Conservation (phyloP, 495 filamentous ascomycete species). For the Thozetella sp. region DNA sequence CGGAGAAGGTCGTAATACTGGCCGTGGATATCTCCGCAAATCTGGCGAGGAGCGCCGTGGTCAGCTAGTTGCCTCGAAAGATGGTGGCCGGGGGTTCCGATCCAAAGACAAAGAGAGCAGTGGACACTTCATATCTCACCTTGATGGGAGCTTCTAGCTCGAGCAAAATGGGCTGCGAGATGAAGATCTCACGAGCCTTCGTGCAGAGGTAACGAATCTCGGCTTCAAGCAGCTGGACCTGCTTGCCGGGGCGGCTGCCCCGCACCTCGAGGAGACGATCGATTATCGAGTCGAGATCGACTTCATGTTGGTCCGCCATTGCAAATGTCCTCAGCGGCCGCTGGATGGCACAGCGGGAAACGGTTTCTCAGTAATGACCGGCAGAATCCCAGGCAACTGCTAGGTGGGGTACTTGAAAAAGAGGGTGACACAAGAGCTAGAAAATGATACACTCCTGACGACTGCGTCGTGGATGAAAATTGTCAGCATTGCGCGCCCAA, state of each 20-base stretch:
- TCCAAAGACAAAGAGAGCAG: slow-evolving; percentile 1
- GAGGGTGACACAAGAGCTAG: slow-evolving; percentile 13
- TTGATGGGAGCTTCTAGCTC: slow-evolving; percentile 99
- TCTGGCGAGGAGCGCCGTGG: slow-evolving; percentile 52
- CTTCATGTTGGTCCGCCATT: slow-evolving; percentile 97
- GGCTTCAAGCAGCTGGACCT: slow-evolving; percentile 94
- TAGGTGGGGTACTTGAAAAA: slow-evolving; percentile 7
- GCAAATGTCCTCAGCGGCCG: slow-evolving; percentile 43
- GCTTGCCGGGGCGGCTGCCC: slow-evolving; percentile 96
- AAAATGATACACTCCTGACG: slow-evolving; percentile 28
- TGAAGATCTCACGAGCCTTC: slow-evolving; percentile 99
- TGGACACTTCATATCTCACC: slow-evolving; percentile 55
- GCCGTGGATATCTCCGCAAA: slow-evolving; percentile 98
- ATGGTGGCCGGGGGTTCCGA: background rate
- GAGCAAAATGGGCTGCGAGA: slow-evolving; percentile 96
- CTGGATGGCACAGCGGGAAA: slow-evolving; percentile 31
- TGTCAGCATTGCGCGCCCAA: background rate
- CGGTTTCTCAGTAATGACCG: slow-evolving; percentile 27
- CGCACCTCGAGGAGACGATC: slow-evolving; percentile 96
- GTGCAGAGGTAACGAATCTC: slow-evolving; percentile 99
- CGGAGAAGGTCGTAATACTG: slow-evolving; percentile 99
- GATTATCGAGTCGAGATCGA: slow-evolving; percentile 99
- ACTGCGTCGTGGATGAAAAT: slow-evolving; percentile 3
- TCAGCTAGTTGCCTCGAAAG: slow-evolving; percentile 12
- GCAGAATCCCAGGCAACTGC: slow-evolving; percentile 20